A percentile compares a stretch with the other conserved stretches of the same genome.
phyloP scores from a whole-genome alignment of 192 early-diverging fungal species.

The Allomyces macrogynus region DNA sequence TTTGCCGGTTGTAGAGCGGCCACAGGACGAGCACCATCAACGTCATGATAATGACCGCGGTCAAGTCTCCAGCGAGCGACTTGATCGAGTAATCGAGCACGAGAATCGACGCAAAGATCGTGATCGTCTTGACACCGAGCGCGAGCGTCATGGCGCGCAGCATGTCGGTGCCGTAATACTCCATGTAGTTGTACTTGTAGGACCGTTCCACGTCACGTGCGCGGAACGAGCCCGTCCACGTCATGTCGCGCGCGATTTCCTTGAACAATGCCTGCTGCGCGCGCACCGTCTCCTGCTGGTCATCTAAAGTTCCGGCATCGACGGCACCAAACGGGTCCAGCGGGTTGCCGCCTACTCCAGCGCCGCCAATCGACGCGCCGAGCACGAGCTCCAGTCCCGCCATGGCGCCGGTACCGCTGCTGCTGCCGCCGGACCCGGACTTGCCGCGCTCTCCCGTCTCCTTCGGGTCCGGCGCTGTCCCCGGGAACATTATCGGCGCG shows the following conservation, averaged over 20 bases:
- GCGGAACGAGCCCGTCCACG: not conserved
- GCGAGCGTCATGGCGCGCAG: not conserved
- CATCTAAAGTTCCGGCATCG: not conserved
- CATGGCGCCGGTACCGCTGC: not conserved
- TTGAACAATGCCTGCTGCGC: not conserved
- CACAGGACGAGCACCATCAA: conserved; percentile 4
- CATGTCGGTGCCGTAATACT: not conserved
- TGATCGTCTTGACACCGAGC: not conserved
- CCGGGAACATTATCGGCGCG: too few species aligned
- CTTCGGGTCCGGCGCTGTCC: not conserved
- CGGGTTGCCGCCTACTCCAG: not conserved
- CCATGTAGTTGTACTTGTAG: not conserved
- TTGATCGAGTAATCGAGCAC: not conserved
- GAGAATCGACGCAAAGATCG: not conserved
- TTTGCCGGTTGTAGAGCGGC: too few species aligned
- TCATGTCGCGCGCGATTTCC: too few species aligned
- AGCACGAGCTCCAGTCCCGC: too few species aligned
- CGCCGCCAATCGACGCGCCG: not conserved
- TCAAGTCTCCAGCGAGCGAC: not conserved
- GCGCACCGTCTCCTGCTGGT: not conserved
- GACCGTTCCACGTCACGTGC: not conserved
- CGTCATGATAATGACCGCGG: conserved; percentile 2
- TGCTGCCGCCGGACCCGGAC: not conserved
- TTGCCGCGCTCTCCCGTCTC: not conserved
- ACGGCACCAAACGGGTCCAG: not conserved